Conservation (phyloP, 805 yeast genomes). For the Metschnikowia peoriensis region DNA sequence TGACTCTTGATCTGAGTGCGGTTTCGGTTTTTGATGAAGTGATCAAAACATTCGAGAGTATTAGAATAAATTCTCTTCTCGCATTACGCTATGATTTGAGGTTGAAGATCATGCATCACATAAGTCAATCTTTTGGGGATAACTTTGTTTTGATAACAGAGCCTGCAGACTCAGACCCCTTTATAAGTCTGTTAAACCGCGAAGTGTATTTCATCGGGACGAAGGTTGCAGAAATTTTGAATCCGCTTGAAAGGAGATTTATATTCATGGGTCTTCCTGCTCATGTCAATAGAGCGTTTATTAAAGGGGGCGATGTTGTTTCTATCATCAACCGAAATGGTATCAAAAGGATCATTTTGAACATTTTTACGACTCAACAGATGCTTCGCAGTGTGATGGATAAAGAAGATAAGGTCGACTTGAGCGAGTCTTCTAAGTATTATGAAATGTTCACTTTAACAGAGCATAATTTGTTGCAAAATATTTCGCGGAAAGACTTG, state of each 20-base stretch:
- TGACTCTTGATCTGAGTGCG: conserved; percentile 33
- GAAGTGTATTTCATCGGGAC: conserved; percentile 48
- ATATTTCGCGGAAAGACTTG: conserved; percentile 30
- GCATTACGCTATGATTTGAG: conserved; percentile 59
- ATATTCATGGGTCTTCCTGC: conserved; percentile 48
- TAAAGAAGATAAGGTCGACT: conserved; percentile 53
- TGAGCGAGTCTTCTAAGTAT: conserved; percentile 51
- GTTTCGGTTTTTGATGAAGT: conserved; percentile 36
- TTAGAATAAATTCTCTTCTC: conserved; percentile 40
- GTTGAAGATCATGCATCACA: conserved; percentile 49
- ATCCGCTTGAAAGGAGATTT: conserved; percentile 30
- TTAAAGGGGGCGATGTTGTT: conserved; percentile 52
- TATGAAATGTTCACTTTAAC: conserved; percentile 53
- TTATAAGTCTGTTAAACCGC: conserved; percentile 50
- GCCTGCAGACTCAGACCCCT: conserved; percentile 59
- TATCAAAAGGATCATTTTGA: conserved; percentile 54
- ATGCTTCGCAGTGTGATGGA: conserved; percentile 58
- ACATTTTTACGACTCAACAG: conserved; percentile 66
- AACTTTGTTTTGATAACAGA: conserved; percentile 54
- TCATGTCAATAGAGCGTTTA: conserved; percentile 50
- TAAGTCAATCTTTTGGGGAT: conserved; percentile 47
- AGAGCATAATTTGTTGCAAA: conserved; percentile 47
- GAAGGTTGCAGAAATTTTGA: conserved; percentile 32
- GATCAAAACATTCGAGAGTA: conserved; percentile 30
- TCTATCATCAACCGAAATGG: conserved; percentile 56